phyloP scores from a whole-genome alignment of 1,284 basidiomycete genomes.

The Lentinus polychrous region DNA sequence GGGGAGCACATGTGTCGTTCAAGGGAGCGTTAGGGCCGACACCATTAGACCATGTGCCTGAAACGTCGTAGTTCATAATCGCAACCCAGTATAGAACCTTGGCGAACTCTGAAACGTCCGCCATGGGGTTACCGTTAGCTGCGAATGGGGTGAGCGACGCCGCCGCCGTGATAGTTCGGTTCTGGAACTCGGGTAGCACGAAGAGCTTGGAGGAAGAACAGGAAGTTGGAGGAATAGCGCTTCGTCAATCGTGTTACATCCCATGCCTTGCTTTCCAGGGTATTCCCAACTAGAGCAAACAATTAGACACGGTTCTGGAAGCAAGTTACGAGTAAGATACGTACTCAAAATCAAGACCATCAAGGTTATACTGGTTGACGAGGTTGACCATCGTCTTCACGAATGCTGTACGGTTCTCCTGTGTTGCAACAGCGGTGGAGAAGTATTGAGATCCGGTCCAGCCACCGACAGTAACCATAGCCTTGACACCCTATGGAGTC shows the following conservation, averaged over 20 bases:
- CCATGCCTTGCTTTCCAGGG: constrained; percentile 57
- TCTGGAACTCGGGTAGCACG: constrained; percentile 25
- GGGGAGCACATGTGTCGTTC: constrained; percentile 48
- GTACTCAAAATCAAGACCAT: constrained; percentile 85
- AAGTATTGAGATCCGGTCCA: constrained; percentile 81
- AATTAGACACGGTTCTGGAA: neutral
- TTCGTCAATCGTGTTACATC: constrained; percentile 55
- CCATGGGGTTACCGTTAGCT: constrained; percentile 41
- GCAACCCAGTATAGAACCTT: constrained; percentile 58
- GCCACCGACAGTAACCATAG: constrained; percentile 79
- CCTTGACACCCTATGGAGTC: constrained; percentile 59
- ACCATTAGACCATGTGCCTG: constrained; percentile 40
- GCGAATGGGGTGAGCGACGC: constrained; percentile 53
- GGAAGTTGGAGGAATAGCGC: constrained; percentile 56
- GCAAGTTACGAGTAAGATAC: constrained; percentile 19
- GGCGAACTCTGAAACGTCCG: constrained; percentile 53
- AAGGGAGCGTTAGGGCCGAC: constrained; percentile 70
- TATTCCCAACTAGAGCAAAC: constrained; percentile 72
- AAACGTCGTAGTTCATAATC: constrained; percentile 73
- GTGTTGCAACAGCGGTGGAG: constrained; percentile 63
- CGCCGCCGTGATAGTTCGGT: constrained; percentile 50
- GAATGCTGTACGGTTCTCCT: constrained; percentile 58
- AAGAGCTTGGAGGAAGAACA: constrained; percentile 48
- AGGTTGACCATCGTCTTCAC: constrained; percentile 57
- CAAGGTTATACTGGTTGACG: constrained; percentile 59